Evolutionary conservation across 1,139 yeast species (phyloP).

Genomic region (Hanseniaspora uvarum): DNA sequence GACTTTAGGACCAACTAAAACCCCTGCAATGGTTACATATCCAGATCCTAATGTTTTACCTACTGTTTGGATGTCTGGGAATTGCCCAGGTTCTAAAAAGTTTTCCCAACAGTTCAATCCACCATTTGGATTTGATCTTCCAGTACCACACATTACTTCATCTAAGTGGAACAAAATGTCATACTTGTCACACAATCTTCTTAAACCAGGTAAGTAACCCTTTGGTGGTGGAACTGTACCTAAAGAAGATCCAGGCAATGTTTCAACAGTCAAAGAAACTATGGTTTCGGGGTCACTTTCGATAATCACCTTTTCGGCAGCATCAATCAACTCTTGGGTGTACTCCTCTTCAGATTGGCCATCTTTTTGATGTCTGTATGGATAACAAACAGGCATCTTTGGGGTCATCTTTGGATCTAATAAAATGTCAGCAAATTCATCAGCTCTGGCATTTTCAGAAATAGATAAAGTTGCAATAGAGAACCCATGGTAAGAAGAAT

Average conservation of each 20-base stretch:
- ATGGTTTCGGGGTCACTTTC: constrained; percentile 45
- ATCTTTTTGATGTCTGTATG: constrained; percentile 41
- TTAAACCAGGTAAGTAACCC: constrained; percentile 47
- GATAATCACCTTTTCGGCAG: constrained; percentile 42
- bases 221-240: constrained; percentile 50
- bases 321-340: constrained; percentile 37
- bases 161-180: constrained; percentile 49
- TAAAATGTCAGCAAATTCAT: constrained; percentile 37
- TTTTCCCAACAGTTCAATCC: constrained; percentile 46
- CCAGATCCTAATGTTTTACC: constrained; percentile 61
- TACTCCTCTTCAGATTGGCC: constrained; percentile 44
- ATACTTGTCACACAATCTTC: constrained; percentile 47
- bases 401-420: constrained; percentile 25
- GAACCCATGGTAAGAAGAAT: constrained; percentile 50
- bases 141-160: constrained; percentile 61
- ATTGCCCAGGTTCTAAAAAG: constrained; percentile 38
- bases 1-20: constrained; percentile 44
- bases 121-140: constrained; percentile 39
- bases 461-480: constrained; percentile 47
- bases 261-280: constrained; percentile 45
- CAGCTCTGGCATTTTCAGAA: constrained; percentile 37
- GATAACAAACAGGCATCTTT: constrained; percentile 36
- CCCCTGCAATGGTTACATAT: constrained; percentile 51
- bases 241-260: constrained; percentile 48
- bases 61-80: constrained; percentile 52